Evolutionary conservation across 768 basidiomycete genomes (phyloP).

Genomic region (Pleurotus tuoliensis): DNA sequence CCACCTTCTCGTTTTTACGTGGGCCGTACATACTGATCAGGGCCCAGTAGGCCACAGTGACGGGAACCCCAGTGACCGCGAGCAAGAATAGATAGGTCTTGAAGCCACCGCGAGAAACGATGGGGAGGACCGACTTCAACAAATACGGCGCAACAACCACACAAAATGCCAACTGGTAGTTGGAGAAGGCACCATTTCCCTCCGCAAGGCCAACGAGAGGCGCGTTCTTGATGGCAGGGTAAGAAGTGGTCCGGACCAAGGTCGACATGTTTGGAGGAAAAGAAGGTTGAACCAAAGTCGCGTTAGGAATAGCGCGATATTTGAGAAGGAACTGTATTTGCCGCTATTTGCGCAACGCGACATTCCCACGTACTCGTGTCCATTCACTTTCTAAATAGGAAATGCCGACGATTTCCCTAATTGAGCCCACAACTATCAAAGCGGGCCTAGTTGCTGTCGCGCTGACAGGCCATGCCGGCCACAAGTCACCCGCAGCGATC

Average conservation of each 20-base stretch:
- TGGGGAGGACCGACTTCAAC: slow-evolving; percentile 75
- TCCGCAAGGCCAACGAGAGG: slow-evolving; percentile 79
- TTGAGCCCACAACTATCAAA: no score
- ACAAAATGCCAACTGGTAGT: slow-evolving; percentile 70
- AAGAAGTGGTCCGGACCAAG: slow-evolving; percentile 59
- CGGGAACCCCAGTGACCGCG: slow-evolving; percentile 68
- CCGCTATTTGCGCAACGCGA: background rate
- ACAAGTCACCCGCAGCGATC: background rate
- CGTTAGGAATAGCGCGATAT: slow-evolving; percentile 5
- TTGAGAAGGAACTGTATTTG: slow-evolving; percentile 10
- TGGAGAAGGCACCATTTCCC: slow-evolving; percentile 83
- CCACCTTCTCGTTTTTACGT: slow-evolving; percentile 81
- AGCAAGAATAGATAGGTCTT: slow-evolving; percentile 83
- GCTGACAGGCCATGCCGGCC: no score
- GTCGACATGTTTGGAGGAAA: slow-evolving; percentile 23
- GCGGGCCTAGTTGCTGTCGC: no score
- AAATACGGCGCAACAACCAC: slow-evolving; percentile 82
- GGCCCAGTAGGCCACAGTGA: slow-evolving; percentile 86
- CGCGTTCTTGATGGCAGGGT: slow-evolving; percentile 80
- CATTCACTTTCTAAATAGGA: no score
- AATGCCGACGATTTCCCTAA: no score
- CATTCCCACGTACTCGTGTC: no score
- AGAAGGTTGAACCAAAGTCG: background rate
- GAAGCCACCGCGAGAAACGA: slow-evolving; percentile 81
- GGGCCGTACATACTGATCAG: slow-evolving; percentile 78